Evolutionary conservation across 1,139 yeast species (phyloP).

Genomic region (Trichomonascaceae sp.): DNA sequence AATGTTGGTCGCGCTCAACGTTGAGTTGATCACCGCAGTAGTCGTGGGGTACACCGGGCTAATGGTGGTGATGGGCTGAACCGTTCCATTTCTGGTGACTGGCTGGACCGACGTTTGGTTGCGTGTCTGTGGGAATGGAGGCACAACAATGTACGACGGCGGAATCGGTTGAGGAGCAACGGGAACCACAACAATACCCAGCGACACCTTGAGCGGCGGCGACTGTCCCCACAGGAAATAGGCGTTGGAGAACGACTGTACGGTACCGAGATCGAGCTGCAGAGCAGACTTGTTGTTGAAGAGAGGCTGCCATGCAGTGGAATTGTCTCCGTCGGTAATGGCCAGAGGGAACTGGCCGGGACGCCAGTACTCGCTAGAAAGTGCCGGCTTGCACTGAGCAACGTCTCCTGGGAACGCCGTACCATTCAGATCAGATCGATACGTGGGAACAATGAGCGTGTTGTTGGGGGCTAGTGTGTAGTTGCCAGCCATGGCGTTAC

Average conservation of each 20-base stretch:
- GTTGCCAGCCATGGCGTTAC: background rate
- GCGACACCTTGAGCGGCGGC: background rate
- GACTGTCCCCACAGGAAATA: background rate
- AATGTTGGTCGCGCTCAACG: background rate
- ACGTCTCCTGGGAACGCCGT: background rate
- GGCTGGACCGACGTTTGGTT: background rate
- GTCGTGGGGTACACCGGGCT: background rate
- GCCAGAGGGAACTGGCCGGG: background rate
- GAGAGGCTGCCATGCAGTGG: background rate
- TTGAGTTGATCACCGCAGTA: background rate
- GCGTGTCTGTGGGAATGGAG: background rate
- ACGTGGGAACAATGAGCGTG: background rate
- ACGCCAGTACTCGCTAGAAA: background rate
- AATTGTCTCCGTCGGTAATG: background rate
- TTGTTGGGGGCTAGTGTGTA: background rate
- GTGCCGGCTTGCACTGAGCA: background rate
- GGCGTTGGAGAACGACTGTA: background rate
- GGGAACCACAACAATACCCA: background rate
- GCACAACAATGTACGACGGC: background rate
- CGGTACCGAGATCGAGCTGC: background rate
- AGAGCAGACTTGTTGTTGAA: background rate
- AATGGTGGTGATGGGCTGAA: background rate
- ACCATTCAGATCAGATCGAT: background rate
- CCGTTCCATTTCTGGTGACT: background rate
- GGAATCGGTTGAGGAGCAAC: background rate